Evolutionary conservation across 176 grass and related monocot species (phyloP), one percentile per base, ranked within the genome.

Genomic region (Oryza nivara): DNA sequence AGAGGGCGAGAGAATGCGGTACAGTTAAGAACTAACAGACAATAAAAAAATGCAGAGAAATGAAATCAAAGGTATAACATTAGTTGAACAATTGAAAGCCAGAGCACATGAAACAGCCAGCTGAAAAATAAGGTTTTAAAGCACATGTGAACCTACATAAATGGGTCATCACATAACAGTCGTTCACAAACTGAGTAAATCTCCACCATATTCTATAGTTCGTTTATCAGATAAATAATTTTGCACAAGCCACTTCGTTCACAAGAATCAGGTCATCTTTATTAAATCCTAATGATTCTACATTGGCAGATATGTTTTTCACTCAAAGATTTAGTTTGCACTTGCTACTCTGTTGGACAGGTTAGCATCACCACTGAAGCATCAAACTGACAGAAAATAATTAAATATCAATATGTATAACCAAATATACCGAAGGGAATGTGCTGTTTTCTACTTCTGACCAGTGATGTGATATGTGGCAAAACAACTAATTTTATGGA

Each of bases 271-370:
- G 43, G 9, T 25, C 9, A 28, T 28, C 0, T 38, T 84, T 68
- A 63, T 9, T 3, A 1, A 67, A 84, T 56, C 13, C n/a, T 44
- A 67, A 40, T 52, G 45, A 76, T 76, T 75, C 14, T 76, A 76
- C 32, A 26, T 44, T 68, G 32, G n/a, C 9, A 68, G 9, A 28
- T 34, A n/a, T 52, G 9, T 16, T 48, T 48, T 36, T 20, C 17
- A 28, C 4, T 49, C 7, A 4, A 4, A 68, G 0, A 23, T 26
- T 25, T 5, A 65, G 48, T 82, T 7, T 64, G 13, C 26, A 40
- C 68, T 51, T 8, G 4, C 38, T 51, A 11, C 34, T 45, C 58
- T 54, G 40, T 9, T 14, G 20, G 36, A 38, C 38, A 72, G 38
- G 35, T 35, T 26, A 35, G 14, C 11, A 32, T 40, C 56, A 65